phyloP scores from a whole-genome alignment of 2,329 filamentous ascomycete species.

The Epichloe hybrida region DNA sequence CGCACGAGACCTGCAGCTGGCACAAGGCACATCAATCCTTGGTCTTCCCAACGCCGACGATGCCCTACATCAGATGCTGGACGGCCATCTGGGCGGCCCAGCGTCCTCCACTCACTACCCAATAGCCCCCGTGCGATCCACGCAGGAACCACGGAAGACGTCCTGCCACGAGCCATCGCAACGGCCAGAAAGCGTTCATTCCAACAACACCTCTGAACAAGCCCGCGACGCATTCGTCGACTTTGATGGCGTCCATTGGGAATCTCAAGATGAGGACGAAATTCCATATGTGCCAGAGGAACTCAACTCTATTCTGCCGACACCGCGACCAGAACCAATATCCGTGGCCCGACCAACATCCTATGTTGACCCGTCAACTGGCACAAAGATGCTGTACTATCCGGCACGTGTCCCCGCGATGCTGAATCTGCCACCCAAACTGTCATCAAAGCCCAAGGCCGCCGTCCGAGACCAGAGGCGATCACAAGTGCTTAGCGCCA shows the following conservation, averaged over 20 bases:
- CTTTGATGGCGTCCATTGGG: constrained; percentile 70
- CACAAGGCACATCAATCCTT: constrained; percentile 20
- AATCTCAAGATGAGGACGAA: constrained; percentile 32
- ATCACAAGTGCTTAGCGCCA: constrained; percentile 56
- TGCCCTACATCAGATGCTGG: constrained; percentile 21
- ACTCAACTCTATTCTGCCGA: constrained; percentile 11
- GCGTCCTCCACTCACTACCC: neutral
- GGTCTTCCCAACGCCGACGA: constrained; percentile 16
- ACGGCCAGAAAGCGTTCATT: constrained; percentile 34
- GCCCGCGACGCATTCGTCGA: constrained; percentile 59
- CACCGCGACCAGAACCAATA: constrained; percentile 11
- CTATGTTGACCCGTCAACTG: constrained; percentile 50
- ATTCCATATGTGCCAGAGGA: constrained; percentile 10
- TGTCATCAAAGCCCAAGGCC: constrained; percentile 60
- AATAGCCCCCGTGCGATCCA: neutral
- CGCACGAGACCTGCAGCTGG: constrained; percentile 12
- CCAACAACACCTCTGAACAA: constrained; percentile 50
- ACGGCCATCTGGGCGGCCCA: constrained; percentile 8
- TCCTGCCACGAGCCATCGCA: constrained; percentile 6
- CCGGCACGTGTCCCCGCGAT: constrained; percentile 88
- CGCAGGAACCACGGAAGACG: neutral
- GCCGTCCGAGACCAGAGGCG: constrained; percentile 52
- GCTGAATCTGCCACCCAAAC: constrained; percentile 78
- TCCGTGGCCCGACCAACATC: constrained; percentile 34
- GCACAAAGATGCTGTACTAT: constrained; percentile 82